Evolutionary conservation across 2,329 filamentous ascomycete genomes (phyloP), one percentile per base, ranked within the genome.

Genomic region (Colletotrichum sansevieriae): DNA sequence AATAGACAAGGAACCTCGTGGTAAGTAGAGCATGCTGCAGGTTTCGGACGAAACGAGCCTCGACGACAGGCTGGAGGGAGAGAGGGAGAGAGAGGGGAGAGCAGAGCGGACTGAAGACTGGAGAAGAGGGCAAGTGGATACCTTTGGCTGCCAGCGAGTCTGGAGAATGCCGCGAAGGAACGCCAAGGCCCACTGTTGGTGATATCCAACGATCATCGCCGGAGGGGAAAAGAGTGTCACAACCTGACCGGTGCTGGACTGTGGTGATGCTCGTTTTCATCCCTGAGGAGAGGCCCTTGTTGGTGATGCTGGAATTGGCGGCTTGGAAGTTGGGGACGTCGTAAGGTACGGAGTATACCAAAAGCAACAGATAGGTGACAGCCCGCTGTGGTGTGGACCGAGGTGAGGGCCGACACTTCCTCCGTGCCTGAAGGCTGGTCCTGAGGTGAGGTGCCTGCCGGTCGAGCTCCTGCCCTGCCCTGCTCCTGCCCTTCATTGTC

Each of bases 131-230:
- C 43, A 33, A 41, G 5, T 25, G 25, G 25, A 25, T 25, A 5
- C 25, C 20, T 44, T 58, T 25, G 43, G 43, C 56, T 57, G 59
- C 47, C 15, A 12, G 22, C 13, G 64, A 10, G 46, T 43, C 44
- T 46, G 44, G 46, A 58, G 65, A 66, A 66, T 44, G 54, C 46
- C 54, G 55, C 54, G 46, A 65, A 65, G 62, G 62, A 60, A 25
- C 46, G 37, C 25, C 55, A n/a, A 52, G 46, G 41, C 43, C 62
- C 62, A 65, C 55, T 22, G 22, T 35, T 25, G 20, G 35, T 51
- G 44, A 18, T 65, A 39, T 22, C 20, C 39, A 29, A 51, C 59
- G 56, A 13, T 22, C 39, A 37, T 47, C 15, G 8, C 18, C 20
- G 56, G 15, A 60, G 44, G 39, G 20, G 12, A 60, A 60, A 60